Evolutionary conservation across 192 early-diverging fungal genomes (phyloP), one percentile per base, ranked within the genome.

Genomic region (Cladochytrium replicatum): DNA sequence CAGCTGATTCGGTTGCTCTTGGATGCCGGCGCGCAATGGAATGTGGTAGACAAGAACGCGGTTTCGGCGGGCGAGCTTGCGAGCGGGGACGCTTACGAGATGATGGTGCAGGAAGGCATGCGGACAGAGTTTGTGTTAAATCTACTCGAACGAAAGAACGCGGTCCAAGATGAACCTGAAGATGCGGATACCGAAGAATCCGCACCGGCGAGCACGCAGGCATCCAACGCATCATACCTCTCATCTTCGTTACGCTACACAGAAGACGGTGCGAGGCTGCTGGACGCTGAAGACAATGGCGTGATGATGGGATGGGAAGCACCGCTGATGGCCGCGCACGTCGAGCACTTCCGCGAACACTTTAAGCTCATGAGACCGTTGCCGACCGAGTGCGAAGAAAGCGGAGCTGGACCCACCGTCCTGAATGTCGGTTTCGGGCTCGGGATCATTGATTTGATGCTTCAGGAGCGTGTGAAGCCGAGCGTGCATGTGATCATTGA

Each of bases 251-350:
- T 98, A 1, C 79, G 75, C 34, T 98, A 88, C 54, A 73, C 77
- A 4, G 57, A 75, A 30, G 80, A 83, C 28, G 88, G 86, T 19
- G 83, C 79, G 38, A 75, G 72, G 32, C 60, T 97, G 13, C 54
- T 95, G 49, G 94, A 97, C 54, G 78, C 69, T 3, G 84, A 91
- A 42, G 76, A 77, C 27, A 88, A 98, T 66, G 92, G 80, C 38
- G 92, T 98, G 1, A 95, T 95, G 92, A 98, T 98, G 94, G 87
- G 83, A 38, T 98, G 94, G 94, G 94, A 98, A 57, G 63, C 73
- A 3, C 90, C 90, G 19, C 57, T 98, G 44, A 98, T 98, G 94
- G 71, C 78, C 23, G 75, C 77, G 6, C 89, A 93, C 54, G 88
- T 89, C 13, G 69, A 84, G 53, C 72, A 75, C 44, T 50, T 43